Base-by-base conservation (phyloP, 495 filamentous ascomycete species). In the Cairneyella variabilis region DNA sequence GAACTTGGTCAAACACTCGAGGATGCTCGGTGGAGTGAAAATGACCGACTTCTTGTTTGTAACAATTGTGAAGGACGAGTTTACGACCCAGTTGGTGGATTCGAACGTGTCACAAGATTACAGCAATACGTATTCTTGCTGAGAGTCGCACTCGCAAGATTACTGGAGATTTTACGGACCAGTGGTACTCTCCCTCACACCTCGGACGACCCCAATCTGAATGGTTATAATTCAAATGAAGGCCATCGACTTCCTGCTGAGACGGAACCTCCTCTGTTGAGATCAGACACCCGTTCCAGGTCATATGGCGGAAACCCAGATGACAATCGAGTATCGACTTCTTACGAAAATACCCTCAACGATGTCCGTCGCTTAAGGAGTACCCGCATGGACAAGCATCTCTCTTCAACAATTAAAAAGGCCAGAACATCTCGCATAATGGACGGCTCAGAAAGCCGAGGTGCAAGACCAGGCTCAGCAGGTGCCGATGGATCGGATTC, bases 91-190 rank as follows among this genome's bases (percentile, higher is more conserved):
- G 66, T 75, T 47, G 69, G 69, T 7, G 76, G 75, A 2, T 86
- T 90, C 61, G 68, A 74, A 45, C 79, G 76, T 28, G 80, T 95
- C 21, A 83, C 89, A 11, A 87, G 92, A 64, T 75, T 99, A 47
- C 84, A 90, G 65, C 93, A 97, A 68, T 99, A 95, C 61, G 83
- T 97, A 11, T 97, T 95, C 67, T 73, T 99, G 37, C 73, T 99
- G 27, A 82, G 86, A 63, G 91, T 97, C 23, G 93, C 95, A 34
- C 83, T 97, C 43, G 95, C 95, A 7, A 79, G 95, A 48, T 76
- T 99, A 28, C 76, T 99, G 32, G 84, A 90, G 16, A 95, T 91
- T 17, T 79, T 99, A 39, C 83, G 89, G 51, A 83, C 76, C 48
- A 91, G 82, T 54, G 91, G 90, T 45, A 86, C 88, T 17, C 68